A percentile compares a stretch with the other conserved stretches of the same genome.
These are phyloP conservation scores for Lachnellula arida DNA, from an alignment of 2,329 filamentous ascomycete species.

Conservation along the genomic window DNA sequence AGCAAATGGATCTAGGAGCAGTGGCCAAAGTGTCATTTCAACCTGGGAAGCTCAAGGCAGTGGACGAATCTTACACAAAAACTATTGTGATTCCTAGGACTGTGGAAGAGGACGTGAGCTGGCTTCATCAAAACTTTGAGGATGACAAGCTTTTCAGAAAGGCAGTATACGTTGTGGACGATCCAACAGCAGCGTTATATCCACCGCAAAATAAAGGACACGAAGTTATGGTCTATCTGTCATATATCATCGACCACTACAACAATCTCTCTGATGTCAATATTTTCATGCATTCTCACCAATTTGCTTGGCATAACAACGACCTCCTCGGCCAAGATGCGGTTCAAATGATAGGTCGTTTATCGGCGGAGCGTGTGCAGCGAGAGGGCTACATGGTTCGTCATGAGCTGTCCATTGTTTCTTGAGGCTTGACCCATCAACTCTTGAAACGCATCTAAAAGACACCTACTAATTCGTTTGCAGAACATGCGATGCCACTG, in stretches of 20 bases:
- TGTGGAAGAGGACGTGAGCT: conserved; percentile 17
- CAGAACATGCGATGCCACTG: conserved; percentile 54
- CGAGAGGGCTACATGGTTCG: conserved; percentile 46
- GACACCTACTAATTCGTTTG: too few relatives aligned
- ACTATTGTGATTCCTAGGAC: conserved; percentile 19
- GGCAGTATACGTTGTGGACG: conserved; percentile 25
- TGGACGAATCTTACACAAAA: conserved; percentile 18
- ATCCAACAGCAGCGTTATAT: conserved; percentile 36
- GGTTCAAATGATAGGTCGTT: conserved; percentile 31
- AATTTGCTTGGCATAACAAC: conserved; percentile 36
- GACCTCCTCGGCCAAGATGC: conserved; percentile 22
- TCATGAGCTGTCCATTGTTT: too few relatives aligned
- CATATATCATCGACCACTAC: conserved; percentile 61
- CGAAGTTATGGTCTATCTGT: conserved; percentile 34
- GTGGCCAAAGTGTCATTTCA: conserved; percentile 4
- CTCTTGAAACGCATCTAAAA: too few relatives aligned
- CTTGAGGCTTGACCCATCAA: too few relatives aligned
- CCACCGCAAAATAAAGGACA: conserved; percentile 44
- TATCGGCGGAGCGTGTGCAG: conserved; percentile 36
- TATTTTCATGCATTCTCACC: conserved; percentile 41
- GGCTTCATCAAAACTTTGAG: conserved; percentile 22
- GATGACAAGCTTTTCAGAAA: conserved; percentile 6
- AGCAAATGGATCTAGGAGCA: not conserved
- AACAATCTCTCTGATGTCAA: conserved; percentile 40
- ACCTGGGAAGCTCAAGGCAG: conserved; percentile 9